phyloP scores from a whole-genome alignment of 257 asterid species.

The Forsythia suspensa region DNA sequence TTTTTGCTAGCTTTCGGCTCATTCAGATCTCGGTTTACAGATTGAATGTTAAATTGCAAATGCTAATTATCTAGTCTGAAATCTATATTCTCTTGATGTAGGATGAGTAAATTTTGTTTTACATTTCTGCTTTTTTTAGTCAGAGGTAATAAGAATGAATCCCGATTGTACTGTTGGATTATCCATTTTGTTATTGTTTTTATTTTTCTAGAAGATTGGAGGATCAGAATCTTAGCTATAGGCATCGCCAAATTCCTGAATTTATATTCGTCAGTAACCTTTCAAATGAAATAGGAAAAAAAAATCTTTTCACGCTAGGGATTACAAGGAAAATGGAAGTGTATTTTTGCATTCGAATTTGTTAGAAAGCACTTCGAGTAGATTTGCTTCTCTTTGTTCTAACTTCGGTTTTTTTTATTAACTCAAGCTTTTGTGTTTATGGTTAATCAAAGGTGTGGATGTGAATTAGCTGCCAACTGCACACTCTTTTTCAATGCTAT shows the following conservation, averaged over 20 bases:
- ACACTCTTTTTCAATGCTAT: background rate
- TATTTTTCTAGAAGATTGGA: background rate
- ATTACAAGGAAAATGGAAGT: background rate
- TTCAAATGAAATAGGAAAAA: background rate
- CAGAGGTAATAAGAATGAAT: background rate
- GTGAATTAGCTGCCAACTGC: constrained; percentile 5
- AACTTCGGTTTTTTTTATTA: background rate
- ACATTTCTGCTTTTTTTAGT: background rate
- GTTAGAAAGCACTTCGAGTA: background rate
- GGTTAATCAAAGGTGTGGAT: background rate
- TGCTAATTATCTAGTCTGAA: background rate
- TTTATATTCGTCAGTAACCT: background rate
- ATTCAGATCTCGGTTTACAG: constrained; percentile 16
- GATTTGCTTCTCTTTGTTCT: background rate
- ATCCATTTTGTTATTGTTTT: background rate
- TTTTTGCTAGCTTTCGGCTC: background rate
- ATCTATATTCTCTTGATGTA: background rate
- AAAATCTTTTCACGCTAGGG: background rate
- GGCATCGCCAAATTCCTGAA: background rate
- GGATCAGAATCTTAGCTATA: background rate
- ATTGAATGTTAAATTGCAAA: background rate
- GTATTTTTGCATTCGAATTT: background rate
- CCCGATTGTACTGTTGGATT: background rate
- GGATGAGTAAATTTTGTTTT: background rate
- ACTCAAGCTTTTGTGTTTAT: background rate